Evolutionary conservation across 805 yeast genomes (phyloP), one percentile per base, ranked within the genome.

Genomic region (Diddensiella santjacobensis): DNA sequence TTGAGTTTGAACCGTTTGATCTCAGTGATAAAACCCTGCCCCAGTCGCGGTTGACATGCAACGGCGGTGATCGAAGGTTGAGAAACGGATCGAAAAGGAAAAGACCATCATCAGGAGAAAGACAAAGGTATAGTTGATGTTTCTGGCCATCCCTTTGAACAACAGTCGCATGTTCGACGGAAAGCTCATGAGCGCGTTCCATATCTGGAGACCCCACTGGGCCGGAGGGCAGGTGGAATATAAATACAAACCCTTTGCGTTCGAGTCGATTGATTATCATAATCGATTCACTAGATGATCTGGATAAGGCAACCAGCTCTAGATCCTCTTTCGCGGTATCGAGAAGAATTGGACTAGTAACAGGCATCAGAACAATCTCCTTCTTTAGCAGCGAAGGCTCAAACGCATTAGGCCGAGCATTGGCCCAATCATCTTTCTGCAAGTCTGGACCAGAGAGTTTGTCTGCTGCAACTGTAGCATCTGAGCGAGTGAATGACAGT

Each of bases 311-410:
- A 42, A 65, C 61, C 1, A 73, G 50, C n/a, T 44, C 48, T 18
- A 47, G 39, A 4, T 48, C 46, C 8, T n/a, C 17, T 22, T 18
- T 20, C 26, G 36, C 30, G 3, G 71, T 65, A 1, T 57, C 56
- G 17, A 68, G 8, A 35, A 17, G 58, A 0, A 76, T 63, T 15
- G 79, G 80, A 2, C 35, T 43, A 3, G 31, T 23, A 26, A 42
- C 37, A 24, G 85, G 78, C 0, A 89, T 79, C 51, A 87, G 67
- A n/a, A 83, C 81, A 58, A 83, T 74, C 61, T 87, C 95, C 56
- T 84, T 86, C 35, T 80, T 68, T 19, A 78, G 62, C 38, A 35
- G 15, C 10, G 38, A 35, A 17, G 20, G 20, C 8, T 35, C 38
- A 13, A 35, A 17, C 8, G 15, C 6, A 35, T 13, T 17, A 35